A percentile compares a stretch with the other conserved stretches of the same genome.
phyloP scores from a whole-genome alignment of 441 rosid genomes.

The Populus trichocarpa region DNA sequence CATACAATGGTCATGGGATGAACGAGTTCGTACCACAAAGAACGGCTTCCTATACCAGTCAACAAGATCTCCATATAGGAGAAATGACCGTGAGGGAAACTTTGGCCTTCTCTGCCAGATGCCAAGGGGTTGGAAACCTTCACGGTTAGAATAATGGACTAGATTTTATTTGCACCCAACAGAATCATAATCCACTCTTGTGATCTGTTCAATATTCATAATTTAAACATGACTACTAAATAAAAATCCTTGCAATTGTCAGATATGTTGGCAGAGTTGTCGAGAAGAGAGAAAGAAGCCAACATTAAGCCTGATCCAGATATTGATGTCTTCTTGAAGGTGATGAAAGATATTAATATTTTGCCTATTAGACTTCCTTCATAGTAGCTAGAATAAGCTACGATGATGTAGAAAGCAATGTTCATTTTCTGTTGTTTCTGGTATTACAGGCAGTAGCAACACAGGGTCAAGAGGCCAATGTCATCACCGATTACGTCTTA shows the following conservation, averaged over 20 bases:
- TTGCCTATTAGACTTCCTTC: neutral
- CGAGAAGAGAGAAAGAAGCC: constrained; percentile 30
- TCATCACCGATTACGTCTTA: constrained; percentile 63
- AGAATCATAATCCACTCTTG: neutral
- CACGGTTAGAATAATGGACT: constrained; percentile 11
- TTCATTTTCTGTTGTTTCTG: neutral
- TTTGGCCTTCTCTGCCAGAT: constrained; percentile 28
- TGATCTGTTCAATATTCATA: neutral
- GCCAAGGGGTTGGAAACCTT: constrained; percentile 29
- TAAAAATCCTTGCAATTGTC: neutral
- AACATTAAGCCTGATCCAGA: constrained; percentile 33
- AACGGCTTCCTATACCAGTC: constrained; percentile 29
- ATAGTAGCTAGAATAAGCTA: neutral
- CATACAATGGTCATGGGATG: constrained; percentile 28
- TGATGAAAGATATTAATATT: neutral
- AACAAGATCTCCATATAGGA: constrained; percentile 25
- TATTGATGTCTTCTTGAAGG: constrained; percentile 35
- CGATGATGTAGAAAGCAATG: neutral
- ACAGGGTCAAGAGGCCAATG: constrained; percentile 59
- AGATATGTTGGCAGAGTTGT: constrained; percentile 28
- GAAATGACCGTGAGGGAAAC: constrained; percentile 36
- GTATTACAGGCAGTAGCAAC: constrained; percentile 46
- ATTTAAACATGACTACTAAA: neutral
- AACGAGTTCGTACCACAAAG: constrained; percentile 23
- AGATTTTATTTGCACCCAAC: neutral